Base-by-base conservation (phyloP, 148 eudicot species). In the Amaranthus cruentus region DNA sequence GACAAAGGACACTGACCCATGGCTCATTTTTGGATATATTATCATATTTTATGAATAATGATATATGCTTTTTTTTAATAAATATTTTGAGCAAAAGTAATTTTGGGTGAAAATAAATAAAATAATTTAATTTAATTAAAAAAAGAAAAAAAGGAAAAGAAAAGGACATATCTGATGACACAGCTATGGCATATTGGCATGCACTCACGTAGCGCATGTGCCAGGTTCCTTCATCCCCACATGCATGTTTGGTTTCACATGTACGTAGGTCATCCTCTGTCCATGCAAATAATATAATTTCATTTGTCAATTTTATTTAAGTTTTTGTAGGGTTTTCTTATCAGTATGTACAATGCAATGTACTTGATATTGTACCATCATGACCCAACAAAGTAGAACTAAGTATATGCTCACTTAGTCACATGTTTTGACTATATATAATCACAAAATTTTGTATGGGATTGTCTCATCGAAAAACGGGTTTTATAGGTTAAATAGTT, bases 161-260 rank as follows among this genome's bases (percentile, higher is more conserved):
- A 63, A 70, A 75, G 48, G 66, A 62, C 63, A 61, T 28, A 28
- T 49, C 67, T 55, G 73, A 72, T 54, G 47, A 80, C 7, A 70
- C 59, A 75, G 75, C 60, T 43, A 77, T 77, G 87, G 70, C 65
- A 84, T 81, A 81, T 74, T 77, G 87, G 70, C 65, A 84, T 81
- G 83, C 76, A 83, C 64, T 82, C 92, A 80, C 88, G 83, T 78
- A 83, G 73, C 46, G 76, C 86, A 83, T 83, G 83, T 83, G 86
- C 68, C 60, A 77, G 77, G 83, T 74, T 73, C 81, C 71, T 67
- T 51, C 62, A 65, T 48, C 52, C 77, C 76, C 83, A 82, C 81
- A 80, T 82, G 80, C 96, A 84, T 83, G 84, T 87, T 59, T 77
- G 60, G 58, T 74, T 68, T 81, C 93, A 87, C 89, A 87, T 91